Conservation (phyloP, 176 grass and related monocot species). For the Triticum turgidum region DNA sequence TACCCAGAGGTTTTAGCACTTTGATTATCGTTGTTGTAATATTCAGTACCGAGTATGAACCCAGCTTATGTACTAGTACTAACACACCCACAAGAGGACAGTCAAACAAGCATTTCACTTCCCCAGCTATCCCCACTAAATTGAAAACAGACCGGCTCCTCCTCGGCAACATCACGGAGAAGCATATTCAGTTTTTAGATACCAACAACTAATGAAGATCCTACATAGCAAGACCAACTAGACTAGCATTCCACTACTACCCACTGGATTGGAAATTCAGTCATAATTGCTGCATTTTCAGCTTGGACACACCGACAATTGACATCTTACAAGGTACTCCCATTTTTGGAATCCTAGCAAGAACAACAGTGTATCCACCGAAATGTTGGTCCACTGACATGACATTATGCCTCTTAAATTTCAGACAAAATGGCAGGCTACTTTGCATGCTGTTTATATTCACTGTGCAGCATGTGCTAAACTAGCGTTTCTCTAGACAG, state of each 20-base stretch:
- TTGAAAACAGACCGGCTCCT: too few species aligned
- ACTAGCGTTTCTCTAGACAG: neutral
- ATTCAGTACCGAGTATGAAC: too few species aligned
- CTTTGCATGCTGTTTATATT: neutral
- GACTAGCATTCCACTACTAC: neutral
- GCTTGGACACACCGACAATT: neutral
- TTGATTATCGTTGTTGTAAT: too few species aligned
- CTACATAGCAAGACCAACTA: neutral
- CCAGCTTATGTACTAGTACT: too few species aligned
- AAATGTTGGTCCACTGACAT: neutral
- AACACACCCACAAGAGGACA: too few species aligned
- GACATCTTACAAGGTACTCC: too few species aligned
- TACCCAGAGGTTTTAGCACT: too few species aligned
- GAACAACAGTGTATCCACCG: neutral
- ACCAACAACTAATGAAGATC: neutral
- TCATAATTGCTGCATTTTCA: neutral
- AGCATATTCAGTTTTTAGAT: too few species aligned
- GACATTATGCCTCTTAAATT: neutral
- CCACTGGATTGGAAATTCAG: too few species aligned
- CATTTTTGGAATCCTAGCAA: neutral
- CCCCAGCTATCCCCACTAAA: too few species aligned
- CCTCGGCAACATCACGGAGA: too few species aligned
- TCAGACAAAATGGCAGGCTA: neutral
- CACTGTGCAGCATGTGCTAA: neutral
- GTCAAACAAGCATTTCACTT: too few species aligned